Conservation (phyloP, 2,329 filamentous ascomycete species). For the Ceratocystiopsis minuta region DNA sequence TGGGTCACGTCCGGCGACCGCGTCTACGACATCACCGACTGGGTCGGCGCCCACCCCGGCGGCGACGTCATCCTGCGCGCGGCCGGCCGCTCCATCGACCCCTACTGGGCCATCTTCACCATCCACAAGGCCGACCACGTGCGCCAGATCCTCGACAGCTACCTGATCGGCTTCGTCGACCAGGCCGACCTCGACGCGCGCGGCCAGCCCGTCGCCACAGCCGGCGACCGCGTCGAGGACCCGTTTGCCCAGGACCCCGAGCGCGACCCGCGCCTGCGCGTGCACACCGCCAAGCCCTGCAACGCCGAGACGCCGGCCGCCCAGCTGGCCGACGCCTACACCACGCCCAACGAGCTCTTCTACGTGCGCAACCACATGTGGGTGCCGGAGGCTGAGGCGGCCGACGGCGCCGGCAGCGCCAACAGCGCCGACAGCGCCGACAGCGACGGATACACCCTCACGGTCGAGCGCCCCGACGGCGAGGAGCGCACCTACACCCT, state of each 20-base stretch:
- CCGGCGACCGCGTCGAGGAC: slow-evolving; percentile 37
- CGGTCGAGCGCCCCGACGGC: slow-evolving; percentile 40
- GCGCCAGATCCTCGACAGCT: slow-evolving; percentile 45
- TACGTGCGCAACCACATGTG: slow-evolving; percentile 47
- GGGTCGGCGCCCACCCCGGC: slow-evolving; percentile 46
- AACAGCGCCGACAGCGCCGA: slow-evolving; percentile 10
- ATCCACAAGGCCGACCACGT: slow-evolving; percentile 51
- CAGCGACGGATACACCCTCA: slow-evolving; percentile 26
- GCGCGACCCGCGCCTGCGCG: slow-evolving; percentile 31
- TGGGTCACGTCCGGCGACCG: slow-evolving; percentile 48
- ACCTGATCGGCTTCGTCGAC: slow-evolving; percentile 44
- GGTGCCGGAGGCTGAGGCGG: slow-evolving; percentile 28
- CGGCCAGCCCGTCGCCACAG: slow-evolving; percentile 24
- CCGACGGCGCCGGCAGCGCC: slow-evolving; percentile 2
- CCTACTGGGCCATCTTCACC: slow-evolving; percentile 52
- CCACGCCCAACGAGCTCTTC: slow-evolving; percentile 37
- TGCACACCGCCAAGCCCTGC: slow-evolving; percentile 35
- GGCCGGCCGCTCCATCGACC: slow-evolving; percentile 44
- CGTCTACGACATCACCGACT: slow-evolving; percentile 55
- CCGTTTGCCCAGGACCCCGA: slow-evolving; percentile 37
- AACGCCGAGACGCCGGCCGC: slow-evolving; percentile 41
- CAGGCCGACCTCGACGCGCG: slow-evolving; percentile 33
- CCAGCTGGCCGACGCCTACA: slow-evolving; percentile 29
- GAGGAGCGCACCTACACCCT: slow-evolving; percentile 33
- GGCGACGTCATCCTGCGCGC: slow-evolving; percentile 50